phyloP scores from a whole-genome alignment of 2,329 filamentous ascomycete species.

The Neopestalotiopsis sp. region DNA sequence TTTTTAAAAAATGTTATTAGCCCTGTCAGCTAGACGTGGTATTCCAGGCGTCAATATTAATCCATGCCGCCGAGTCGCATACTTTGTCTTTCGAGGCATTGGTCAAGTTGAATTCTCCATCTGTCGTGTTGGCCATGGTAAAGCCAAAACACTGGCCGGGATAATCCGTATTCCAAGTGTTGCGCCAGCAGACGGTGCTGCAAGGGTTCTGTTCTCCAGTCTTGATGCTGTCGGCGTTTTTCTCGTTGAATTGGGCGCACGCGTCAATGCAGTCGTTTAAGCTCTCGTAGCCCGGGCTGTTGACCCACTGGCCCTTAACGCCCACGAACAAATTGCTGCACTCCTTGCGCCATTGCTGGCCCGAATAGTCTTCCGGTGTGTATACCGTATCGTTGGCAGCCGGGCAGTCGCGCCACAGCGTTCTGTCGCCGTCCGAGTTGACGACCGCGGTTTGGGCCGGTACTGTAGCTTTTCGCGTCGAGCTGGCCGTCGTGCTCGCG shows the following conservation, averaged over 20 bases:
- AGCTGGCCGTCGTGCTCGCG: background rate
- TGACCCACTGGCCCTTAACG: background rate
- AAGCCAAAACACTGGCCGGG: background rate
- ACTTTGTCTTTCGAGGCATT: background rate
- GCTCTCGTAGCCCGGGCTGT: background rate
- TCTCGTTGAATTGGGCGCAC: background rate
- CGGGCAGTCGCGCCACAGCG: constrained; percentile 6
- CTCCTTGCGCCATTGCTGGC: background rate
- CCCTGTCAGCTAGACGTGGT: background rate
- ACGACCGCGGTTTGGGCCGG: background rate
- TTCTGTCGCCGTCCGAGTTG: background rate
- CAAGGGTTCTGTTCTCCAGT: background rate
- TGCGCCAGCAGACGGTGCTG: background rate
- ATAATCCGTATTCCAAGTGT: background rate
- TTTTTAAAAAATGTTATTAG: background rate
- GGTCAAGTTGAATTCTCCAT: background rate
- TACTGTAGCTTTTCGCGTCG: background rate
- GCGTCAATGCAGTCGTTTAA: constrained; percentile 5
- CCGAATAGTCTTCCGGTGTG: background rate
- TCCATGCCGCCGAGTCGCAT: background rate
- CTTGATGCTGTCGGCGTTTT: background rate
- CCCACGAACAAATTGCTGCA: background rate
- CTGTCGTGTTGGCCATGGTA: background rate
- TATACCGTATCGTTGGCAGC: constrained; percentile 1
- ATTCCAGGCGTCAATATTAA: background rate